A percentile compares a stretch with the other conserved stretches of the same genome.
These are phyloP conservation scores for Aschersonia sp. DNA, from an alignment of 2,329 filamentous ascomycete species.

Conservation along the genomic window DNA sequence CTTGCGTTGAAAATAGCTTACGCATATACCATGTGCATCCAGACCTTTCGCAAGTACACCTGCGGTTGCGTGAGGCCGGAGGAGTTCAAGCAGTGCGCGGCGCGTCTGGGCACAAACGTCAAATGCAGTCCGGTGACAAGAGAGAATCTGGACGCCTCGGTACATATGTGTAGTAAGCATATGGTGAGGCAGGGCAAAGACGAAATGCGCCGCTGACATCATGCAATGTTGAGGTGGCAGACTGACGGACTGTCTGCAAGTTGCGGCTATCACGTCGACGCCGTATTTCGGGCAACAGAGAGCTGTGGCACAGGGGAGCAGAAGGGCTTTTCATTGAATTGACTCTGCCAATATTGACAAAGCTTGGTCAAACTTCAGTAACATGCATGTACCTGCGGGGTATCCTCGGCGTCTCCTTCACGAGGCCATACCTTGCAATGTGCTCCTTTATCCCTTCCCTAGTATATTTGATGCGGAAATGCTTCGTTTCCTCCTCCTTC, in stretches of 20 bases:
- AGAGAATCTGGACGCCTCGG: background rate
- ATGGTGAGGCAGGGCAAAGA: constrained; percentile 1
- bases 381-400: constrained; percentile 2
- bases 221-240: background rate
- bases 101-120: background rate
- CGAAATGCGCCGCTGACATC: background rate
- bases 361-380: background rate
- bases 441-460: constrained; percentile 1
- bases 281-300: too few species aligned
- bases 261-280: background rate
- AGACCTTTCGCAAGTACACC: background rate
- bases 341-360: background rate
- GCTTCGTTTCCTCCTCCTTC: background rate
- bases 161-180: constrained; percentile 1
- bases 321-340: too few species aligned
- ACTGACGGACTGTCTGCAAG: background rate
- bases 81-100: background rate
- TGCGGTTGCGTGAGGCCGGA: constrained; percentile 1
- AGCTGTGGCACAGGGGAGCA: too few species aligned
- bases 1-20: background rate
- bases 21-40: background rate
- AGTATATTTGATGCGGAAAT: constrained; percentile 6
- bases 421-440: background rate
- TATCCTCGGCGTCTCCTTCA: constrained; percentile 4
- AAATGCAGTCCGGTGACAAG: constrained; percentile 1